Conservation (phyloP, 1,139 yeast genomes). For the Chernovozyma aurita region DNA sequence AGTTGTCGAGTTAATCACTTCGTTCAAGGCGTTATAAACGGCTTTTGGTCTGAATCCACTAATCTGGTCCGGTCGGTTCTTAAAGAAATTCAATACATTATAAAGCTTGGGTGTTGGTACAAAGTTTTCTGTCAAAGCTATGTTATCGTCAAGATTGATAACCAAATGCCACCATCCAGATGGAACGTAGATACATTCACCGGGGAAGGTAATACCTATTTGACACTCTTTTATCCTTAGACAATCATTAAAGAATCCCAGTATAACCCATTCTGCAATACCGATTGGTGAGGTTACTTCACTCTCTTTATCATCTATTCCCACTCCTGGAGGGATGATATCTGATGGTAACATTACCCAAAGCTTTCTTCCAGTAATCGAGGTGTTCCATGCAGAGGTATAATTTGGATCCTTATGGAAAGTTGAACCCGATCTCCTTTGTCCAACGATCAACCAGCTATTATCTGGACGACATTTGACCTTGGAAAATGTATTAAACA, state of each 20-base stretch:
- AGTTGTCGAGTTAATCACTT: conserved; percentile 11
- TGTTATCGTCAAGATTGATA: conserved; percentile 72
- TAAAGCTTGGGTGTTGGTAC: conserved; percentile 62
- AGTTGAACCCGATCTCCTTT: conserved; percentile 76
- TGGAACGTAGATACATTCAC: conserved; percentile 86
- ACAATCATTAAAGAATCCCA: conserved; percentile 72
- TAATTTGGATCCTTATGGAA: conserved; percentile 92
- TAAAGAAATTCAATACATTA: conserved; percentile 62
- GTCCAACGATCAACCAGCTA: conserved; percentile 87
- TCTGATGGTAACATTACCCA: conserved; percentile 89
- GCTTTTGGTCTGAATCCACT: conserved; percentile 70
- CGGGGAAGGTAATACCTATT: conserved; percentile 73
- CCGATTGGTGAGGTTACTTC: conserved; percentile 93
- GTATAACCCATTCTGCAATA: conserved; percentile 83
- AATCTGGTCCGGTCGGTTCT: conserved; percentile 62
- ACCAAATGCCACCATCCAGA: conserved; percentile 97
- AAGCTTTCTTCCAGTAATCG: conserved; percentile 67
- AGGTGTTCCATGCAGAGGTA: conserved; percentile 88
- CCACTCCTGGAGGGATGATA: conserved; percentile 79
- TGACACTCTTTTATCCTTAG: conserved; percentile 44
- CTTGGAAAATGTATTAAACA: conserved; percentile 35
- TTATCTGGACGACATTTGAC: conserved; percentile 72
- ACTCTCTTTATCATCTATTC: conserved; percentile 70
- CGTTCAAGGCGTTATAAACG: conserved; percentile 36
- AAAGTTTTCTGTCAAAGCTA: conserved; percentile 84